A percentile compares a stretch with the other conserved stretches of the same genome.
phyloP scores from a whole-genome alignment of 2,329 filamentous ascomycete species.

The Talaromyces pinophilus region DNA sequence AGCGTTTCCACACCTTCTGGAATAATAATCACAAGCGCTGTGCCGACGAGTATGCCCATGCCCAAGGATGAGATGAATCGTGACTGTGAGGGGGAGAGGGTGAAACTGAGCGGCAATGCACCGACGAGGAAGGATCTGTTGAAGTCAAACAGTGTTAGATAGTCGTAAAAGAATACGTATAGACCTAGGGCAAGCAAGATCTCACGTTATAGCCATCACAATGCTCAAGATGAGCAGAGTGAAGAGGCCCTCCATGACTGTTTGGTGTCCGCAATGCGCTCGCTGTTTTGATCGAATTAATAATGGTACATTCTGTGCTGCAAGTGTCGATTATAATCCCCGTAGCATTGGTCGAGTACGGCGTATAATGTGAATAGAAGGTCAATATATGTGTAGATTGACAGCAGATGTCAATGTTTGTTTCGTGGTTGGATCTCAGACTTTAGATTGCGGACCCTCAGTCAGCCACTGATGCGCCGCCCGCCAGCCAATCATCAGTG shows the following conservation, averaged over 20 bases:
- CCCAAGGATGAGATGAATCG: constrained; percentile 89
- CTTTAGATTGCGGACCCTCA: background rate
- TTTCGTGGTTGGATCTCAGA: background rate
- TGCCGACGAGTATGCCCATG: constrained; percentile 90
- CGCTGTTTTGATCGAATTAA: constrained; percentile 1
- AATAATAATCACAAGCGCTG: constrained; percentile 94
- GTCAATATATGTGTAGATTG: background rate
- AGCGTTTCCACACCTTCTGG: constrained; percentile 94
- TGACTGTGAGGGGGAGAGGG: constrained; percentile 80
- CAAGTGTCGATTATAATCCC: no score
- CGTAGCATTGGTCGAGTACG: background rate
- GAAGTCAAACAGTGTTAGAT: constrained; percentile 9
- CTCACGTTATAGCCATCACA: constrained; percentile 66
- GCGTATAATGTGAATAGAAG: background rate
- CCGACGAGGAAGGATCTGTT: constrained; percentile 88
- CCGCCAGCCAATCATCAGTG: background rate
- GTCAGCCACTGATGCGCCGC: background rate
- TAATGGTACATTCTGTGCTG: constrained; percentile 19
- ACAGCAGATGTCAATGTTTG: background rate
- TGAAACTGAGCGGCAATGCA: constrained; percentile 84
- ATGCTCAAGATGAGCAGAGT: constrained; percentile 65
- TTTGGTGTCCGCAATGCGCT: constrained; percentile 16
- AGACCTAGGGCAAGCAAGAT: no score
- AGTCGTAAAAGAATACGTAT: background rate
- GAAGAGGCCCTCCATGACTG: constrained; percentile 61